Evolutionary conservation across 192 early-diverging fungal genomes (phyloP).

Genomic region (Mortierella claussenii): DNA sequence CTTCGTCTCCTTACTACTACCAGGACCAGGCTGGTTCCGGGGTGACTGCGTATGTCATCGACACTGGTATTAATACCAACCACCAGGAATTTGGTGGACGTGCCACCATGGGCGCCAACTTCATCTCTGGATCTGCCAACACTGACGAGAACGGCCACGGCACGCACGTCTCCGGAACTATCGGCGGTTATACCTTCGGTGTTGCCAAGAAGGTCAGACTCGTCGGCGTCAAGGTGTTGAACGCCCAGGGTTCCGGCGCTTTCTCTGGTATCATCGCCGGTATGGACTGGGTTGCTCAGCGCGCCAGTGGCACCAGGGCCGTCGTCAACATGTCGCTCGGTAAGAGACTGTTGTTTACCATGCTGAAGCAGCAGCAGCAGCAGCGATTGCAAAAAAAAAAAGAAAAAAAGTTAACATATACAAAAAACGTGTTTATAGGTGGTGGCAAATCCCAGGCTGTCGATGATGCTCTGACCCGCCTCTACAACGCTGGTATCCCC

Average conservation of each 20-base stretch:
- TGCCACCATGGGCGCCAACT: constrained; percentile 59
- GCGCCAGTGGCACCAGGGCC: constrained; percentile 17
- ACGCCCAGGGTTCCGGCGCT: constrained; percentile 56
- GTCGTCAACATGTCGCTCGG: constrained; percentile 46
- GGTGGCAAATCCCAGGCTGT: constrained; percentile 23
- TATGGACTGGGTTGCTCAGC: constrained; percentile 44
- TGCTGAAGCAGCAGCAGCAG: too few species aligned
- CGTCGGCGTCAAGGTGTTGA: constrained; percentile 72
- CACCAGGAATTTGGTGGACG: constrained; percentile 64
- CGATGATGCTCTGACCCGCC: constrained; percentile 31
- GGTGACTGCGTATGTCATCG: constrained; percentile 61
- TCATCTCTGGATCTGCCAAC: constrained; percentile 39
- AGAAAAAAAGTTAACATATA: not conserved
- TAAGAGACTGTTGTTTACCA: constrained; percentile 4
- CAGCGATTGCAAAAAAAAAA: too few species aligned
- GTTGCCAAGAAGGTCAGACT: constrained; percentile 80
- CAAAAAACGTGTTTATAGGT: not conserved
- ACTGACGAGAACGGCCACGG: constrained; percentile 65
- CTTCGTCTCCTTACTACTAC: constrained; percentile 46
- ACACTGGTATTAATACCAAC: constrained; percentile 61
- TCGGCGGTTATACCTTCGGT: constrained; percentile 67
- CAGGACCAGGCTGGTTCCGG: constrained; percentile 42
- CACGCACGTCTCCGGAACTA: constrained; percentile 60
- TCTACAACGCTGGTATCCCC: constrained; percentile 58
- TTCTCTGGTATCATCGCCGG: constrained; percentile 48